Base-by-base conservation (phyloP, 2,329 filamentous ascomycete species). In the Dactylellina sp. region DNA sequence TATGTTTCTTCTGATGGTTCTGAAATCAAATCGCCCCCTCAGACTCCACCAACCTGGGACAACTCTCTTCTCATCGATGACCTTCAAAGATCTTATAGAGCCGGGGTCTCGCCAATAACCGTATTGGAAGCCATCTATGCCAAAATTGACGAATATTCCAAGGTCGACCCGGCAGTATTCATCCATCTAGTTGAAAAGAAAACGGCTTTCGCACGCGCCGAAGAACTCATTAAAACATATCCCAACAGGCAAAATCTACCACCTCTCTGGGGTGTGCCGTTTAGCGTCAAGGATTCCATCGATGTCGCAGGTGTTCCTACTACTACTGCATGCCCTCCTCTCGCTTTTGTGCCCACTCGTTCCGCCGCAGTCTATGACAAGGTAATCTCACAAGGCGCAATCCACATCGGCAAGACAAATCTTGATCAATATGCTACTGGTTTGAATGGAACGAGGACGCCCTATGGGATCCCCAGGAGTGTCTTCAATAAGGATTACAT, bases 341-440 rank as follows among this genome's bases (percentile, higher is more conserved):
- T 83, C 11, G 76, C 81, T 14, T 82, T 82, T 71, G 79, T 80
- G 11, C 82, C 83, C 7, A 79, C 79, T 9, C 74, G 77, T 7
- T 83, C 80, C 44, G 81, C 83, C 1, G 77, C 79, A 3, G 81
- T 84, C 3, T 81, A 83, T 25, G 79, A 80, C 5, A 81, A 80
- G 47, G 70, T 82, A 7, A 78, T 83, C 12, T 77, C 79, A 2
- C 79, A 82, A 28, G 83, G 83, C 7, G 83, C 81, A 1, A 77
- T 84, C 1, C 82, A 83, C 59, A 80, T 84, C 7, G 83, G 83
- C 60, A 78, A 78, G 57, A 82, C 82, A 11, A 86, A 85, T 76
- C 82, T 89, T 61, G 87, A 89, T 77, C 87, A 89, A 78, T 82
- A 89, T 2, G 87, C 87, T 1, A 89, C 87, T 0, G 87, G 87